Evolutionary conservation across 1,284 basidiomycete genomes (phyloP), one percentile per base, ranked within the genome.

Genomic region (Calocybe gambosa): DNA sequence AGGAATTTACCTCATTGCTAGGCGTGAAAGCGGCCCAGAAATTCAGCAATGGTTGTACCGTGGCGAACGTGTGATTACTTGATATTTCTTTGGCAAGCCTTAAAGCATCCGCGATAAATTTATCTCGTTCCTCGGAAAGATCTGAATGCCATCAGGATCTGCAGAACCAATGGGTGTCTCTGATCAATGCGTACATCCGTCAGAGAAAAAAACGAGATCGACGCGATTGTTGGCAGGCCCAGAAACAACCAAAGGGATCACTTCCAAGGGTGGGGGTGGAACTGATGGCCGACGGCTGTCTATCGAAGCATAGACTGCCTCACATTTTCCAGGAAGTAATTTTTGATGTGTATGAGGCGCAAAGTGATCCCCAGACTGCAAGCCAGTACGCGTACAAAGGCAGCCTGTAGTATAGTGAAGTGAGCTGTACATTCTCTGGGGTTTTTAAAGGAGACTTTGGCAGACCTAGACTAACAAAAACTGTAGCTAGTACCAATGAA

Each of bases 21-120:
- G 87, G 81, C 5, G 82, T 72, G 55, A 89, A 92, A 0, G 85
- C 84, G 0, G 80, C 88, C 83, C 85, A 92, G 53, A 92, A 84
- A 58, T 92, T 92, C 48, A 92, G 63, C 28, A 92, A 65, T 12
- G 86, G 83, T 50, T 77, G 73, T 19, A 92, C 88, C 0, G 84
- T 82, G 46, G 79, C 74, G 63, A 90, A 89, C 0, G 89, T 86
- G 52, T 88, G 83, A 56, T 85, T 83, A 12, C 71, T 64, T 1
- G 88, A 80, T 29, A 92, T 75, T 56, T 87, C 86, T 36, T 73
- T 63, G 0, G 83, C 85, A 4, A 92, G 75, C 23, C 75, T 69
- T 46, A 64, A 62, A 0, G 85, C 86, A 57, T 92, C 89, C 19
- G 68, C 60, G 34, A 89, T 53, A 57, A 92, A 92, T 55, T 83